phyloP scores from a whole-genome alignment of 768 basidiomycete species.

The Lactarius indigo region DNA sequence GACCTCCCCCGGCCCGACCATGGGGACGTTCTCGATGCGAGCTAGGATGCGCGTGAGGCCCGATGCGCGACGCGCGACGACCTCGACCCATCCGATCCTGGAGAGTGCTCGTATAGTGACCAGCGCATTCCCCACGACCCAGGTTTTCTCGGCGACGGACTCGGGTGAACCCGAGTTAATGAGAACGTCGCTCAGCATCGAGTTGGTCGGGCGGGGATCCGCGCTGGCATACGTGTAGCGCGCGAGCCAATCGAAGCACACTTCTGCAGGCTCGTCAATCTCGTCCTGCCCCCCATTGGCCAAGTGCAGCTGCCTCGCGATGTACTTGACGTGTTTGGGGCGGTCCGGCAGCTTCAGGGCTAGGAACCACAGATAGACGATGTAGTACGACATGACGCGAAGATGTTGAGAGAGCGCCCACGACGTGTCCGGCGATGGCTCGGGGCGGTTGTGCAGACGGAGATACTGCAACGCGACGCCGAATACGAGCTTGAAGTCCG shows the following conservation, averaged over 20 bases:
- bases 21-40: slow-evolving; percentile 83
- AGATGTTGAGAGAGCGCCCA: slow-evolving; percentile 92
- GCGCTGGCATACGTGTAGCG: slow-evolving; percentile 93
- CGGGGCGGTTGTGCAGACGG: slow-evolving; percentile 76
- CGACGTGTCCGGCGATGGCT: slow-evolving; percentile 57
- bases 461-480: slow-evolving; percentile 93
- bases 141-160: slow-evolving; percentile 63
- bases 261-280: slow-evolving; percentile 88
- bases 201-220: slow-evolving; percentile 83
- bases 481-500: slow-evolving; percentile 90
- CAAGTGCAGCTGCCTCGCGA: slow-evolving; percentile 79
- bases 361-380: slow-evolving; percentile 94
- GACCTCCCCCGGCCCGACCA: slow-evolving; percentile 80
- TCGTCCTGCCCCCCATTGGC: slow-evolving; percentile 73
- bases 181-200: slow-evolving; percentile 74
- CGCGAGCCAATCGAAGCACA: slow-evolving; percentile 97
- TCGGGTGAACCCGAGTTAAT: slow-evolving; percentile 52
- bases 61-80: slow-evolving; percentile 80
- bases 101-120: slow-evolving; percentile 75
- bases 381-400: slow-evolving; percentile 82
- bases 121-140: slow-evolving; percentile 82
- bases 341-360: slow-evolving; percentile 80
- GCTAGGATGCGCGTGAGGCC: slow-evolving; percentile 84
- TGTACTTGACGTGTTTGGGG: slow-evolving; percentile 76
- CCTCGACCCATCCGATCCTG: slow-evolving; percentile 83